Evolutionary conservation across 805 yeast genomes (phyloP).

Genomic region (Kuraishia molischiana): DNA sequence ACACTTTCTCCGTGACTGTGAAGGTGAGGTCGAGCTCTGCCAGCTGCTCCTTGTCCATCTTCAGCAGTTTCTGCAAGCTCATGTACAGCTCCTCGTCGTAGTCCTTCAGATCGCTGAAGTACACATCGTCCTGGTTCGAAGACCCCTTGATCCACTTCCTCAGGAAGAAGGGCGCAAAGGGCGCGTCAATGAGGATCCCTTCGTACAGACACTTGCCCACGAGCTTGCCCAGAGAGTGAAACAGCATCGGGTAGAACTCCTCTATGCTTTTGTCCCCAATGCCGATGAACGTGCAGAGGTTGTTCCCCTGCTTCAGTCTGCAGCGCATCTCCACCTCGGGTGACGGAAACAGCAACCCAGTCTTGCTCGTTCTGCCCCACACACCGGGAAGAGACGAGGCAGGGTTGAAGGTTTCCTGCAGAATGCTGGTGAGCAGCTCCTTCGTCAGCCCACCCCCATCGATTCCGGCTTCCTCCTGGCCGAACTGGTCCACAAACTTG

Average conservation of each 20-base stretch:
- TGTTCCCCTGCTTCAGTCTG: constrained; percentile 11
- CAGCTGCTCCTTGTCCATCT: constrained; percentile 45
- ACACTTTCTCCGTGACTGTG: constrained; percentile 41
- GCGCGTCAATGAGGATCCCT: constrained; percentile 67
- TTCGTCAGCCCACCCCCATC: constrained; percentile 97
- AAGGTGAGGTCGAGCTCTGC: constrained; percentile 56
- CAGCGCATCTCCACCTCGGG: constrained; percentile 11
- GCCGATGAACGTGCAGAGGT: neutral
- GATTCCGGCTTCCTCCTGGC: constrained; percentile 74
- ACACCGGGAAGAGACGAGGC: constrained; percentile 3
- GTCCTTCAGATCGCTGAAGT: constrained; percentile 71
- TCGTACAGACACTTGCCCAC: constrained; percentile 88
- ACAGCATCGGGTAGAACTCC: constrained; percentile 14
- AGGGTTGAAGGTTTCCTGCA: constrained; percentile 54
- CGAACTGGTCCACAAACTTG: constrained; percentile 61
- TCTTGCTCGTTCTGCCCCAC: constrained; percentile 5
- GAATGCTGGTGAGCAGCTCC: constrained; percentile 72
- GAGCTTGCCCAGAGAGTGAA: constrained; percentile 66
- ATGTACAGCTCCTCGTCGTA: constrained; percentile 60
- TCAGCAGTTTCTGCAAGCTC: constrained; percentile 53
- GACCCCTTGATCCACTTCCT: constrained; percentile 38
- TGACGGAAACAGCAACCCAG: neutral
- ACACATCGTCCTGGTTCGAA: constrained; percentile 32
- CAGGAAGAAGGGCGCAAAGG: constrained; percentile 81
- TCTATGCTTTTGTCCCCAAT: neutral